These are phyloP conservation scores for Tylopilus orsonianus DNA, from an alignment of 1,284 basidiomycete species.

Conservation along the genomic window DNA sequence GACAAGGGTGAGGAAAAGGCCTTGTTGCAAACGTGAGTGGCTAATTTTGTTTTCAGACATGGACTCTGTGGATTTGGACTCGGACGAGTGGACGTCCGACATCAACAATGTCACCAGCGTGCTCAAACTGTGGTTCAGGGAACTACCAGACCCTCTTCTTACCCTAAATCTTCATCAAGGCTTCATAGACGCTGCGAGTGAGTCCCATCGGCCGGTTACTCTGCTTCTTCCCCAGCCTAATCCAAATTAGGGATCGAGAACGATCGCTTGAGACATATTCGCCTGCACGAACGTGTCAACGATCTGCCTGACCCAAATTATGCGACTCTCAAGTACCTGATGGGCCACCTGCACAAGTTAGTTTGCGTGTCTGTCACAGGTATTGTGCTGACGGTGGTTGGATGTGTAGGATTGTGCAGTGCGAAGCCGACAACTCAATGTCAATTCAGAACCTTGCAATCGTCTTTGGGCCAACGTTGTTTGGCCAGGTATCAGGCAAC, in stretches of 20 bases:
- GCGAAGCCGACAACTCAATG: conserved; percentile 88
- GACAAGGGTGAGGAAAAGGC: conserved; percentile 66
- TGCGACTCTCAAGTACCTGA: conserved; percentile 92
- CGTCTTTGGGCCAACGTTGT: conserved; percentile 95
- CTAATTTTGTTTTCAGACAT: conserved; percentile 57
- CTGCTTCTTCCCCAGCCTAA: conserved; percentile 7
- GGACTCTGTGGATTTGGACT: conserved; percentile 80
- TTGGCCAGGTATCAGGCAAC: conserved; percentile 51
- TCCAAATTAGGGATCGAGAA: conserved; percentile 79
- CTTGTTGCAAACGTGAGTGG: background rate
- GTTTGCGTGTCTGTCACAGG: conserved; percentile 2
- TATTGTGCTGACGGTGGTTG: conserved; percentile 8
- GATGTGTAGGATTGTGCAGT: conserved; percentile 63
- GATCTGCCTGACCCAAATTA: conserved; percentile 98
- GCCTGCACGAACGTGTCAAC: conserved; percentile 95
- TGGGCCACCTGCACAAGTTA: conserved; percentile 91
- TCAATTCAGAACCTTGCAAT: conserved; percentile 91
- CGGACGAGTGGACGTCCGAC: conserved; percentile 89
- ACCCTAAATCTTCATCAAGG: conserved; percentile 84
- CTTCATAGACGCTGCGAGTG: conserved; percentile 95
- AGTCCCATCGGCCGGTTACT: conserved; percentile 38
- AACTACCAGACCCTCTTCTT: conserved; percentile 92
- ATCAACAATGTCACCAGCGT: conserved; percentile 96
- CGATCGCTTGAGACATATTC: conserved; percentile 89
- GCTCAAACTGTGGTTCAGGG: conserved; percentile 95